Conservation (phyloP, 495 filamentous ascomycete species). For the Daldinia loculata region DNA sequence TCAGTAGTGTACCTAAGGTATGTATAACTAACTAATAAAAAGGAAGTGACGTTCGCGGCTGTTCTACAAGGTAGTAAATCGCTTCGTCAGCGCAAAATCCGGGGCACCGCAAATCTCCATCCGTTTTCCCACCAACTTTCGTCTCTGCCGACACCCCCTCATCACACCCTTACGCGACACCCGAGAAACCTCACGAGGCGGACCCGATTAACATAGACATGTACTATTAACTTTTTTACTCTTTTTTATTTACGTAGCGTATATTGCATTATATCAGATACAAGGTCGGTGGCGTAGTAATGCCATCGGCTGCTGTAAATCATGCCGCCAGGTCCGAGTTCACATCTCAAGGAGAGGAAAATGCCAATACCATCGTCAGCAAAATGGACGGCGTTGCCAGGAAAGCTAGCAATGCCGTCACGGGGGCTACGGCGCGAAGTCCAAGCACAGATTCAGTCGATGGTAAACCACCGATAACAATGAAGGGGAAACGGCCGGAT, state of each 20-base stretch:
- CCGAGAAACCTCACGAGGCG: background rate
- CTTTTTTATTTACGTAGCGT: slow-evolving; percentile 2
- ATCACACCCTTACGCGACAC: slow-evolving; percentile 11
- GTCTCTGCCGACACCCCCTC: slow-evolving; percentile 11
- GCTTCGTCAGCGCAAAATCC: slow-evolving; percentile 36
- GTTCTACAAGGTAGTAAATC: slow-evolving; percentile 18
- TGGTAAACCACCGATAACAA: slow-evolving; percentile 51
- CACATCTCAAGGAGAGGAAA: slow-evolving; percentile 49
- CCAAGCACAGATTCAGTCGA: slow-evolving; percentile 41
- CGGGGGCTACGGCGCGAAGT: slow-evolving; percentile 28
- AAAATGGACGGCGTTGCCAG: slow-evolving; percentile 39
- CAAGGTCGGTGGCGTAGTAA: slow-evolving; percentile 51
- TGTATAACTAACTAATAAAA: too few relatives aligned
- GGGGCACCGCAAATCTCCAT: slow-evolving; percentile 22
- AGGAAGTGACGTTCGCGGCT: slow-evolving; percentile 45
- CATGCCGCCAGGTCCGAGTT: slow-evolving; percentile 59
- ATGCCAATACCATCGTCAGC: slow-evolving; percentile 40
- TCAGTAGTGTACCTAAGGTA: background rate
- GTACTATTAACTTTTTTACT: slow-evolving; percentile 13
- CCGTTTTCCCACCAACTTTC: background rate
- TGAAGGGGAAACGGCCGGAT: slow-evolving; percentile 50
- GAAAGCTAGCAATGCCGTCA: slow-evolving; percentile 38
- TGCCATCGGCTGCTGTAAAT: slow-evolving; percentile 59
- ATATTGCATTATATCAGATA: background rate
- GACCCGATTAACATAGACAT: slow-evolving; percentile 12